A percentile compares a stretch with the other conserved stretches of the same genome.
phyloP scores from a whole-genome alignment of 495 filamentous ascomycete genomes.

The Podospora pseudoanserina region DNA sequence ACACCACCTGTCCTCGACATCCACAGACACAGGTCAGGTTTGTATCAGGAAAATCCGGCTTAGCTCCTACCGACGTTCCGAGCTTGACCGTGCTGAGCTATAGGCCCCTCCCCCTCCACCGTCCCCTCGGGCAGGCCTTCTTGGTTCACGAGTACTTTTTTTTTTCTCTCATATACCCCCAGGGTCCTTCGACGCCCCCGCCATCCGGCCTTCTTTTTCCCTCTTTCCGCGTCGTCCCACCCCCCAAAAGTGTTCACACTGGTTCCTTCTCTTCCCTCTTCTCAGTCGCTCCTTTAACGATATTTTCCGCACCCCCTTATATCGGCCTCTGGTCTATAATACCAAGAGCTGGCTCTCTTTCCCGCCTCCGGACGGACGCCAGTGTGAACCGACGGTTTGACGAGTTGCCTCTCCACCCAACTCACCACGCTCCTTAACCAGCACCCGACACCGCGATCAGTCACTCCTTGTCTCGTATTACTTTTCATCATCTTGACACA shows the following conservation, averaged over 20 bases:
- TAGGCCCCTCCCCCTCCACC: constrained; percentile 19
- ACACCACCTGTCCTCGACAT: constrained; percentile 43
- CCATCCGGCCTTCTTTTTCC: constrained; percentile 34
- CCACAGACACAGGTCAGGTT: constrained; percentile 46
- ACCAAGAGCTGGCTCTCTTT: constrained; percentile 52
- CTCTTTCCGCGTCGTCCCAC: constrained; percentile 37
- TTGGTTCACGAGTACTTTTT: constrained; percentile 29
- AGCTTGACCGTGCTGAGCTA: constrained; percentile 44
- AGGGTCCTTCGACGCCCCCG: constrained; percentile 45
- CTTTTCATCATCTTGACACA: constrained; percentile 4
- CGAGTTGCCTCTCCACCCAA: constrained; percentile 39
- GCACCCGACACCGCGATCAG: constrained; percentile 19
- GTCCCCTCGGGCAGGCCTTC: constrained; percentile 37
- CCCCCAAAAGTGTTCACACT: constrained; percentile 29
- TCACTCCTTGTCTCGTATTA: constrained; percentile 25
- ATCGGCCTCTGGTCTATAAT: constrained; percentile 50
- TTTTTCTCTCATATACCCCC: constrained; percentile 46
- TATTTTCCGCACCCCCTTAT: constrained; percentile 33
- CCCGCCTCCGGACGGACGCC: constrained; percentile 34
- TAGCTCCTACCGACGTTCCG: constrained; percentile 52
- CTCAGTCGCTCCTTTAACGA: constrained; percentile 47
- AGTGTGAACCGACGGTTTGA: constrained; percentile 40
- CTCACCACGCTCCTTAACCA: constrained; percentile 45
- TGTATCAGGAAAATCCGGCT: constrained; percentile 50
- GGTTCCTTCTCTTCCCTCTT: constrained; percentile 32